phyloP scores from a whole-genome alignment of 2,329 filamentous ascomycete species.

The Paramyrothecium roridum region DNA sequence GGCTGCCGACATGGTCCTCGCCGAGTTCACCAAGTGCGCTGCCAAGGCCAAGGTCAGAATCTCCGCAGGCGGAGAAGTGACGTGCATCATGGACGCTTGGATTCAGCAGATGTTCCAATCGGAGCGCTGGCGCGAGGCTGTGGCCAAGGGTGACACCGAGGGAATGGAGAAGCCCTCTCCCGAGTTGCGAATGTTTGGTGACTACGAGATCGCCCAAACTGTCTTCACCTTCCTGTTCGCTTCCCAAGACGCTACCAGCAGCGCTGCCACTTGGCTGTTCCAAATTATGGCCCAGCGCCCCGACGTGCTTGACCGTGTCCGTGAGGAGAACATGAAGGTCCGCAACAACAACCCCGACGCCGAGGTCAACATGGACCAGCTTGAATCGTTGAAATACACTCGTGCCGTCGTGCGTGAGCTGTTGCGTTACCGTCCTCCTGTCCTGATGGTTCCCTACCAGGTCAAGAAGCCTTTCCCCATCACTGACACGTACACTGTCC shows the following conservation, averaged over 20 bases:
- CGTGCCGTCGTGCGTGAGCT: slow-evolving; percentile 89
- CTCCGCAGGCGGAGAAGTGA: slow-evolving; percentile 79
- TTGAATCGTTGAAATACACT: slow-evolving; percentile 87
- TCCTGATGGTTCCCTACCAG: slow-evolving; percentile 94
- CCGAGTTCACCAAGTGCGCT: slow-evolving; percentile 86
- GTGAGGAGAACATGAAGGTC: slow-evolving; percentile 80
- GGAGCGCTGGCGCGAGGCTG: slow-evolving; percentile 73
- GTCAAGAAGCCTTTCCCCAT: slow-evolving; percentile 96
- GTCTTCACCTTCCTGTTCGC: slow-evolving; percentile 96
- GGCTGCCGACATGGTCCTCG: slow-evolving; percentile 86
- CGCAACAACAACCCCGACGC: slow-evolving; percentile 72
- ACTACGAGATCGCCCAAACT: slow-evolving; percentile 90
- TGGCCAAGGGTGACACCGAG: slow-evolving; percentile 70
- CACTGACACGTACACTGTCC: slow-evolving; percentile 81
- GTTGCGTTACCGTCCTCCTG: slow-evolving; percentile 89
- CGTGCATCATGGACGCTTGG: slow-evolving; percentile 96
- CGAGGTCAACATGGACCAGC: slow-evolving; percentile 74
- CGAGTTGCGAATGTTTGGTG: slow-evolving; percentile 80
- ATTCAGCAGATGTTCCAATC: slow-evolving; percentile 84
- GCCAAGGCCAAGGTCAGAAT: slow-evolving; percentile 92
- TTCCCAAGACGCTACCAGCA: slow-evolving; percentile 94
- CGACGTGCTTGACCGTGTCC: slow-evolving; percentile 85
- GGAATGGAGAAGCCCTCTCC: slow-evolving; percentile 76
- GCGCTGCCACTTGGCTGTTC: slow-evolving; percentile 91
- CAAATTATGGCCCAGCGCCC: slow-evolving; percentile 91